Evolutionary conservation across 2,329 filamentous ascomycete genomes (phyloP).

Genomic region (Domatiomyces globalis): DNA sequence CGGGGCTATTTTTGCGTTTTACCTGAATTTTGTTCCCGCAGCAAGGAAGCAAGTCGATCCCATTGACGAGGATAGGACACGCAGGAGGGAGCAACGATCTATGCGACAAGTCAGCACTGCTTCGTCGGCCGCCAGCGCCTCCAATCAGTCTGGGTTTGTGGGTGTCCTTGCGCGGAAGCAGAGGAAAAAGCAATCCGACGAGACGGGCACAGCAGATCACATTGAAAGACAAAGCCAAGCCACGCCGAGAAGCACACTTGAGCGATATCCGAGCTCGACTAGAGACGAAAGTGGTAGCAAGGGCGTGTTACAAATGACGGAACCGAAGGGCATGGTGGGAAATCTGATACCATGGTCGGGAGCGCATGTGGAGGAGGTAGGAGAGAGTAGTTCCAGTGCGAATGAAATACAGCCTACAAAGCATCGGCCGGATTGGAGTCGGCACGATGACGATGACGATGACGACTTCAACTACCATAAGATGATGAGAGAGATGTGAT

Average conservation of each 20-base stretch:
- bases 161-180: conserved; percentile 10
- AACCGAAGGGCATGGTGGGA: conserved; percentile 7
- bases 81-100: conserved; percentile 1
- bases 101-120: background rate
- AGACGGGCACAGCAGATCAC: conserved; percentile 7
- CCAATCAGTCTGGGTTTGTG: conserved; percentile 5
- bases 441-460: conserved; percentile 3
- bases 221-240: conserved; percentile 6
- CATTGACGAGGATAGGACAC: conserved; percentile 20
- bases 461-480: conserved; percentile 11
- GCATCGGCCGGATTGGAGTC: conserved; percentile 8
- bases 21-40: conserved; percentile 35
- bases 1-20: conserved; percentile 40
- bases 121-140: background rate
- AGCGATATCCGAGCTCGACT: conserved; percentile 2
- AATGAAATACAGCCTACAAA: conserved; percentile 1
- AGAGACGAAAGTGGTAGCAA: background rate
- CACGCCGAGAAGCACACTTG: conserved; percentile 3
- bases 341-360: conserved; percentile 7
- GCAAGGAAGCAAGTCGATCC: conserved; percentile 40
- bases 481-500: conserved; percentile 11
- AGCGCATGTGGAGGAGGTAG: background rate
- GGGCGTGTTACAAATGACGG: conserved; percentile 1
- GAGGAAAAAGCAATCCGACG: conserved; percentile 4
- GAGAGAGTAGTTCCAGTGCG: background rate